Percentiles rank a stretch among this genome's conserved stretches.
Conservation (phyloP, 306 rosid genomes). For the Vigna angularis region DNA sequence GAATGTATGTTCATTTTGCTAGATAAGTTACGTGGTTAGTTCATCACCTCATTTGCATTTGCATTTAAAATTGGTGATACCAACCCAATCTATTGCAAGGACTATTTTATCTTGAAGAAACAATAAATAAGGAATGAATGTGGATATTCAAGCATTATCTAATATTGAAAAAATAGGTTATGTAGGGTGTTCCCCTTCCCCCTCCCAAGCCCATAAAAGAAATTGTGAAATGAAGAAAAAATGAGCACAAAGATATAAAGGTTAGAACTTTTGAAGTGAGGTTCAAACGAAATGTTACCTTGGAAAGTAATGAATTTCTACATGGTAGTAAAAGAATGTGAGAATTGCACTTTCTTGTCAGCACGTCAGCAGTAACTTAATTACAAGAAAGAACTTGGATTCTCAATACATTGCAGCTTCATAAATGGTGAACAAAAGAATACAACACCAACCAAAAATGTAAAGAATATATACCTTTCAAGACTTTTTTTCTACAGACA, state of each 20-base stretch:
- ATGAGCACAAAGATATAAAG: slow-evolving; percentile 28
- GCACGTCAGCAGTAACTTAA: slow-evolving; percentile 50
- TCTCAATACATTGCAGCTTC: slow-evolving; percentile 47
- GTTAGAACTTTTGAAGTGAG: not conserved
- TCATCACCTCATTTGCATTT: not conserved
- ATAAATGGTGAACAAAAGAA: slow-evolving; percentile 50
- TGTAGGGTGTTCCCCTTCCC: too few relatives aligned
- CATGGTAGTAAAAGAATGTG: slow-evolving; percentile 37
- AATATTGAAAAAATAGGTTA: not conserved
- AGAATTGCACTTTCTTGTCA: slow-evolving; percentile 49
- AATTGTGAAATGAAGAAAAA: not conserved
- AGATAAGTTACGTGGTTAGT: not conserved
- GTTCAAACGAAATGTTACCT: slow-evolving; percentile 38
- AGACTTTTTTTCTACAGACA: slow-evolving; percentile 53
- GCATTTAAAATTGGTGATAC: not conserved
- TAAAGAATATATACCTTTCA: slow-evolving; percentile 61
- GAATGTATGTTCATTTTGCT: not conserved
- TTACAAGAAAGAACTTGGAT: slow-evolving; percentile 59
- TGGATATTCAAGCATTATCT: not conserved
- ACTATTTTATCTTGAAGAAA: not conserved
- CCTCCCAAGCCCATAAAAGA: not conserved
- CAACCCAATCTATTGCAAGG: not conserved
- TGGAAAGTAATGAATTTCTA: slow-evolving; percentile 38
- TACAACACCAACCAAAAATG: slow-evolving; percentile 61
- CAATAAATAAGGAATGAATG: not conserved